Evolutionary conservation across 768 basidiomycete genomes (phyloP), one percentile per base, ranked within the genome.

Genomic region (Tricholoma bakamatsutake): DNA sequence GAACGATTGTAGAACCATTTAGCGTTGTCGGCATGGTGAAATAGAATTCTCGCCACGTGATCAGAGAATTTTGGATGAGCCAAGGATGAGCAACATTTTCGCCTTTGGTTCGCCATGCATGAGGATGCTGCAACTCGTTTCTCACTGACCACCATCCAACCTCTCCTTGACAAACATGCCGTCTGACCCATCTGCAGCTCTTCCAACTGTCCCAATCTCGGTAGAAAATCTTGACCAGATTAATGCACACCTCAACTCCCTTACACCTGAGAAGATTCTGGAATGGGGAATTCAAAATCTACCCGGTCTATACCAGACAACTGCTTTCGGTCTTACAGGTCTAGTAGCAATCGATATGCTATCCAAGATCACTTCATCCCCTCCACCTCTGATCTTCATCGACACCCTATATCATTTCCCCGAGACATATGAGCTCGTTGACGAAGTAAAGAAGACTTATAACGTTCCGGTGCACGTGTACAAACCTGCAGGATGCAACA

Each of bases 321-420:
- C 96, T 5, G 96, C 97, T 0, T 96, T 99, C 66, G 97, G 97
- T 6, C 79, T 98, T 57, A 98, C 95, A 0, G 96, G 97, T 9
- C 84, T 95, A 52, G 93, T 93, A 54, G 87, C 93, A 17, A 85
- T 91, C 58, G 93, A 97, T 69, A 97, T 99, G 92, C 82, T 98
- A 53, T 87, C 90, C 33, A 90, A 90, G 69, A 75, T 94, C 59
- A 85, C 87, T 2, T 57, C 74, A 27, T 66, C 72, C 15, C 80
- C 81, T 0, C 90, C 90, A 1, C 93, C 94, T 1, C 80, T 98
- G 17, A 93, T 98, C 74, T 98, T 99, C 75, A 73, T 98, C 67
- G 95, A 99, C 74, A 98, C 97, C 0, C 78, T 98, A 12, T 93
- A 98, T 67, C 97, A 98, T 74, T 99, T 99, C 72, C 75, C 77